Base-by-base conservation (phyloP, 2,329 filamentous ascomycete species). In the Aureobasidium mangrovei region DNA sequence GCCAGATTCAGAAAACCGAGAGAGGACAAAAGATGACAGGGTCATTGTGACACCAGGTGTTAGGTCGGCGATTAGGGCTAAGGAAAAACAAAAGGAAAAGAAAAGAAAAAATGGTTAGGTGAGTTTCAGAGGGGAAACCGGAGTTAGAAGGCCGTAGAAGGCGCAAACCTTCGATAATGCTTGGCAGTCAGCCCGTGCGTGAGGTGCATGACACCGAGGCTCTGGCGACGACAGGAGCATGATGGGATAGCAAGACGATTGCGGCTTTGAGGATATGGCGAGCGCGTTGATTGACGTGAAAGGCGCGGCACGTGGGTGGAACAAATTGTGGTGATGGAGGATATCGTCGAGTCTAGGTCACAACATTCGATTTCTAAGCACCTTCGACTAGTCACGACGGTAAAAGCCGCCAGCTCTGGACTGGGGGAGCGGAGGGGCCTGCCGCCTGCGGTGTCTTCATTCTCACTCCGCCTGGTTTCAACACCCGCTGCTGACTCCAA, bases 371-470 rank as follows among this genome's bases (percentile, higher is more conserved):
- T 51, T 51, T 51, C 47, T 51, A 51, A 51, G 47, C 47, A 51
- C 18, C 47, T n/a, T 31, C 5, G 26, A 18, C 45, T 48, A 5
- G 4, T 39, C 12, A 7, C 8, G 27, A 18, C 47, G 47, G 47
- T 41, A 51, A 33, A 32, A 51, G 47, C 38, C 47, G 47, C 18
- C 18, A 18, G 18, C 18, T 18, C 18, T 18, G 18, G 18, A 18
- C 18, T 18, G 18, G 4, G 36, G 36, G 36, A 27, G 24, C 29
- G n/a, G 28, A 33, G 18, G 26, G 47, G 24, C 27, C 36, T 51
- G 36, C 26, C 47, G 47, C 47, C 47, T 51, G 47, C 47, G 47
- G 47, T 51, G 47, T 51, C 47, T 31, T 41, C 47, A 41, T 51
- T 51, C 35, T 40, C 38, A n/a, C 47, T 51, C 47, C 41, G 47